Percentiles rank a stretch among this genome's conserved stretches.
phyloP scores from a whole-genome alignment of 2,329 filamentous ascomycete genomes.

The Trichocomaceae sp. region DNA sequence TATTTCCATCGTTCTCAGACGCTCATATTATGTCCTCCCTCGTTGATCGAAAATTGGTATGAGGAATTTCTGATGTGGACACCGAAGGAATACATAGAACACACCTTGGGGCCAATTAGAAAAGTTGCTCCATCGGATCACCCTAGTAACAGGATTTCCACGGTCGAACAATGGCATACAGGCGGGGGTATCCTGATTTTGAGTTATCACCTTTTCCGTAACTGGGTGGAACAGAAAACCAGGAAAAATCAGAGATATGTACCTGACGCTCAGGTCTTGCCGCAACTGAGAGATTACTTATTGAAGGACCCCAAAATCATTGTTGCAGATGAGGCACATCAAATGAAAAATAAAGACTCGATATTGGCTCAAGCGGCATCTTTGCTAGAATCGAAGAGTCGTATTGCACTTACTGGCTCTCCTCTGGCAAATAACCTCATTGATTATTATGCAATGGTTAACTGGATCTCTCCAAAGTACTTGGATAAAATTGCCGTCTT shows the following conservation, averaged over 20 bases:
- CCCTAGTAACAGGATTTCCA: constrained; percentile 36
- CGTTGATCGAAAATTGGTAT: constrained; percentile 73
- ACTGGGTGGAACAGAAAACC: constrained; percentile 38
- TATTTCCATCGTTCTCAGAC: constrained; percentile 57
- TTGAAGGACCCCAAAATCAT: constrained; percentile 62
- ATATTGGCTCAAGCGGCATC: constrained; percentile 49
- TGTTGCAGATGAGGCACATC: constrained; percentile 79
- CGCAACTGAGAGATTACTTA: constrained; percentile 43
- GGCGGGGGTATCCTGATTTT: constrained; percentile 68
- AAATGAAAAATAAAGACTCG: constrained; percentile 60
- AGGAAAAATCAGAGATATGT: constrained; percentile 20
- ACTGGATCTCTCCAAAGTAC: constrained; percentile 77
- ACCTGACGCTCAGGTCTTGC: constrained; percentile 33
- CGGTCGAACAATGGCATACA: constrained; percentile 54
- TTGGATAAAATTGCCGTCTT: constrained; percentile 66
- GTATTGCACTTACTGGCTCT: constrained; percentile 81
- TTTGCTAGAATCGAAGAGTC: constrained; percentile 58
- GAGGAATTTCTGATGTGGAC: constrained; percentile 71
- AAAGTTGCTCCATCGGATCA: constrained; percentile 46
- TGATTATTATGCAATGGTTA: constrained; percentile 81
- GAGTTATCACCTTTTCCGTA: constrained; percentile 64
- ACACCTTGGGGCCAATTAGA: constrained; percentile 50
- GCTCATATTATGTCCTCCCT: constrained; percentile 68
- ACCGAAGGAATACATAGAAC: constrained; percentile 39
- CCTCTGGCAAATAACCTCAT: constrained; percentile 76